Evolutionary conservation across 306 rosid species (phyloP).

Genomic region (Prunus mume): DNA sequence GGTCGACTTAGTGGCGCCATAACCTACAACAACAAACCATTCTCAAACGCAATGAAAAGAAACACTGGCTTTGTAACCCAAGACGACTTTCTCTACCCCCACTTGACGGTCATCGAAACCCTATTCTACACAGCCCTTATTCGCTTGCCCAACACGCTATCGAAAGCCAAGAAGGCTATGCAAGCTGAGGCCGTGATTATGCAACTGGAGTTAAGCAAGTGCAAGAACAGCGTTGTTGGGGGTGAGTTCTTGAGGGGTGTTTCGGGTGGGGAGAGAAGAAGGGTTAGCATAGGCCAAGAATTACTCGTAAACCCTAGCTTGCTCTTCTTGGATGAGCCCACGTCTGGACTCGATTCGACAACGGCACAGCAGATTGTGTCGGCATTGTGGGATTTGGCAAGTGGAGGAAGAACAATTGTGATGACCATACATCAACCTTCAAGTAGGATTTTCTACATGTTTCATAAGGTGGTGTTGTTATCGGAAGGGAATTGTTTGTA

Average conservation of each 20-base stretch:
- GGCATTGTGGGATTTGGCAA: constrained; percentile 56
- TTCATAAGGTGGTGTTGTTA: constrained; percentile 59
- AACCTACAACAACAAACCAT: no score
- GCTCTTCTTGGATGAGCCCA: constrained; percentile 74
- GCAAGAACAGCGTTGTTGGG: constrained; percentile 58
- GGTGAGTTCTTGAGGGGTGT: constrained; percentile 42
- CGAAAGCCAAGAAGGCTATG: constrained; percentile 28
- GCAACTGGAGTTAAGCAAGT: constrained; percentile 55
- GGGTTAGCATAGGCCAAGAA: constrained; percentile 82
- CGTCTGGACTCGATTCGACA: constrained; percentile 75
- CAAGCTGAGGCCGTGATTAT: constrained; percentile 43
- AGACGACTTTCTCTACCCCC: no score
- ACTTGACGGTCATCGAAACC: no score
- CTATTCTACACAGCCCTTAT: no score
- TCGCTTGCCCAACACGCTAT: no score
- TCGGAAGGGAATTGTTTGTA: constrained; percentile 59
- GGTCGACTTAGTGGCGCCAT: constrained; percentile 53
- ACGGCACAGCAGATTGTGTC: constrained; percentile 67
- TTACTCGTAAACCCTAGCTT: constrained; percentile 67
- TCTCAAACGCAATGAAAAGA: no score
- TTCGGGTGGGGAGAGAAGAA: constrained; percentile 83
- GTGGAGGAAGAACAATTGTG: constrained; percentile 60
- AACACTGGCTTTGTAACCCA: no score
- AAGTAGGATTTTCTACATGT: constrained; percentile 56
- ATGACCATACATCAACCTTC: constrained; percentile 90